Evolutionary conservation across 2,329 filamentous ascomycete species (phyloP).

Genomic region (Aspergillus pseudoterreus): DNA sequence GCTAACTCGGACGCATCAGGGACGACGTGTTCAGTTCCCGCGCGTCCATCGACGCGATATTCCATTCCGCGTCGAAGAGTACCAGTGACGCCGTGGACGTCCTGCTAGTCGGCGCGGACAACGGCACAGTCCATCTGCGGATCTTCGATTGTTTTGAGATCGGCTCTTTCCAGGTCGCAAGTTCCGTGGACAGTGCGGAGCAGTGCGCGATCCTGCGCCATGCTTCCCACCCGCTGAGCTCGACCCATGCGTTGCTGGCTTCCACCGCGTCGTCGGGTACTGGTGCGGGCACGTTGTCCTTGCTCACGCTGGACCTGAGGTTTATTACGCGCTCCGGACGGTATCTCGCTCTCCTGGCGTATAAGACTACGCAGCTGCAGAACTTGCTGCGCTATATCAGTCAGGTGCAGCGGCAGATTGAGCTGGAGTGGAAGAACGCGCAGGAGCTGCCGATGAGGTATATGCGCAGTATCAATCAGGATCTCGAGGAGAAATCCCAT

Average conservation of each 20-base stretch:
- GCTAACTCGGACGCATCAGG: conserved; percentile 17
- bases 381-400: conserved; percentile 81
- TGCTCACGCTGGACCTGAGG: conserved; percentile 78
- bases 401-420: conserved; percentile 74
- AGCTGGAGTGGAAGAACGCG: conserved; percentile 77
- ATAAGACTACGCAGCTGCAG: conserved; percentile 81
- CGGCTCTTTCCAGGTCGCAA: conserved; percentile 50
- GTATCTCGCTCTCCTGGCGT: conserved; percentile 78
- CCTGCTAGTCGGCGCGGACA: conserved; percentile 68
- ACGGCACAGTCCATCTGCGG: conserved; percentile 70
- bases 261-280: conserved; percentile 33
- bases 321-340: conserved; percentile 73
- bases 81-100: conserved; percentile 74
- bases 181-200: conserved; percentile 35
- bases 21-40: conserved; percentile 65
- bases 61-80: conserved; percentile 58
- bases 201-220: conserved; percentile 53
- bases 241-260: conserved; percentile 71
- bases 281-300: conserved; percentile 45
- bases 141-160: conserved; percentile 85
- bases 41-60: conserved; percentile 66
- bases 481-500: conserved; percentile 62
- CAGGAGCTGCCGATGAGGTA: conserved; percentile 77
- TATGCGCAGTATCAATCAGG: conserved; percentile 71
- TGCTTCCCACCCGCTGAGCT: conserved; percentile 67